Conservation (phyloP, 306 rosid species). For the Glycyrrhiza uralensis region DNA sequence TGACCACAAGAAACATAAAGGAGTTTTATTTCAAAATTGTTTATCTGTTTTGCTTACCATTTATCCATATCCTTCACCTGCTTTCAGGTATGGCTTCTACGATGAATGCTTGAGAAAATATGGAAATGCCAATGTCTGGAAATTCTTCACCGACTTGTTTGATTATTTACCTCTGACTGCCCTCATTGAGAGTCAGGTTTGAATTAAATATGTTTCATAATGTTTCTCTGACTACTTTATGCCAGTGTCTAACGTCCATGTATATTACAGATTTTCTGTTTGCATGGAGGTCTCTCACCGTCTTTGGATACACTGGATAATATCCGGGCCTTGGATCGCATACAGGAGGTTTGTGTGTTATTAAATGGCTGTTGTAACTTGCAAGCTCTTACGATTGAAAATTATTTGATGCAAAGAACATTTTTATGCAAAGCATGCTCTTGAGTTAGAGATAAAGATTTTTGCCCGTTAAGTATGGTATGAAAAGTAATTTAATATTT, state of each 20-base stretch:
- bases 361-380: constrained; percentile 5
- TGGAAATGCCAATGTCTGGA: constrained; percentile 98
- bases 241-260: constrained; percentile 26
- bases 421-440: neutral
- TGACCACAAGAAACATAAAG: neutral
- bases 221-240: constrained; percentile 4
- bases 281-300: constrained; percentile 98
- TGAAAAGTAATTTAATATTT: neutral
- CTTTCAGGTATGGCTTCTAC: constrained; percentile 95
- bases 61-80: constrained; percentile 18
- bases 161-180: constrained; percentile 97
- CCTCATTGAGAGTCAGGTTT: constrained; percentile 97
- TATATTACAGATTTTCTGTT: constrained; percentile 75
- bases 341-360: constrained; percentile 72
- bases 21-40: neutral
- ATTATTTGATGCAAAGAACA: constrained; percentile 3
- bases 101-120: constrained; percentile 98
- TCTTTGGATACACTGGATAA: constrained; percentile 95
- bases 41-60: constrained; percentile 17
- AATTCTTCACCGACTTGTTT: constrained; percentile 83
- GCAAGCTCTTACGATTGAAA: neutral
- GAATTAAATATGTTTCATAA: constrained; percentile 27
- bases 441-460: neutral
- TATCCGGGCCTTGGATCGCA: constrained; percentile 88
- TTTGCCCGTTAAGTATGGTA: neutral